Conservation (phyloP, 2,329 filamentous ascomycete species). For the Diplocarpon rosae region DNA sequence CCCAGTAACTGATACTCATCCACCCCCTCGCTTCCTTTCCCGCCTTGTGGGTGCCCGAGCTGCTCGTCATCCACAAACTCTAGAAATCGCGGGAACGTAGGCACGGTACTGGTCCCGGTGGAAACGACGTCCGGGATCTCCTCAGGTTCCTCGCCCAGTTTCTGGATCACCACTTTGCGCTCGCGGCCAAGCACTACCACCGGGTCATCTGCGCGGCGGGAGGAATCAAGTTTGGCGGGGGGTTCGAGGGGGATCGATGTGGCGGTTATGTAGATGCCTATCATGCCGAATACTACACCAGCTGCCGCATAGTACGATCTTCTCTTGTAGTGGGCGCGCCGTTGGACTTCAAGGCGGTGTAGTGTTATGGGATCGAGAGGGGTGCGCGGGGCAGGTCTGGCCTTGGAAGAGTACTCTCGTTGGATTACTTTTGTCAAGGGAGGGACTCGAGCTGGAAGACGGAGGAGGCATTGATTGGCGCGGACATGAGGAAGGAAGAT, state of each 20-base stretch:
- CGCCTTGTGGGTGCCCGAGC: slow-evolving; percentile 3
- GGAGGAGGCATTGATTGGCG: slow-evolving; percentile 5
- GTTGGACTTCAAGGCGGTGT: slow-evolving; percentile 21
- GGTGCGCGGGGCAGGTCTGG: slow-evolving; percentile 1
- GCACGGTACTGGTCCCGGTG: slow-evolving; percentile 25
- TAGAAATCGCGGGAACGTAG: slow-evolving; percentile 23
- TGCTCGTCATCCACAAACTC: slow-evolving; percentile 21
- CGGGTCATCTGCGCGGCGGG: slow-evolving; percentile 17
- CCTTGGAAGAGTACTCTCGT: too few relatives aligned
- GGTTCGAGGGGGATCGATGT: slow-evolving; percentile 14
- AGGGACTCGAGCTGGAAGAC: not conserved
- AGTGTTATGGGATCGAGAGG: slow-evolving; percentile 21
- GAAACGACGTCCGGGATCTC: slow-evolving; percentile 31
- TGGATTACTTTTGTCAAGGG: slow-evolving; percentile 2
- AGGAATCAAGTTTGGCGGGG: slow-evolving; percentile 17
- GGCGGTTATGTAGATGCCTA: slow-evolving; percentile 25
- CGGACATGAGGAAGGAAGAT: slow-evolving; percentile 1
- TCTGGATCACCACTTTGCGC: slow-evolving; percentile 23
- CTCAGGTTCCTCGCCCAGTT: slow-evolving; percentile 23
- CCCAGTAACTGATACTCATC: slow-evolving; percentile 81
- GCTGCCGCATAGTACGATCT: slow-evolving; percentile 21
- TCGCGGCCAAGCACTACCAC: slow-evolving; percentile 23
- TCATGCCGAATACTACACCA: slow-evolving; percentile 23
- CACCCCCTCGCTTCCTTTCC: slow-evolving; percentile 15
- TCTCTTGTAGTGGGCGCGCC: slow-evolving; percentile 23